Conservation (phyloP, 2,329 filamentous ascomycete genomes). For the Didymella pomorum region DNA sequence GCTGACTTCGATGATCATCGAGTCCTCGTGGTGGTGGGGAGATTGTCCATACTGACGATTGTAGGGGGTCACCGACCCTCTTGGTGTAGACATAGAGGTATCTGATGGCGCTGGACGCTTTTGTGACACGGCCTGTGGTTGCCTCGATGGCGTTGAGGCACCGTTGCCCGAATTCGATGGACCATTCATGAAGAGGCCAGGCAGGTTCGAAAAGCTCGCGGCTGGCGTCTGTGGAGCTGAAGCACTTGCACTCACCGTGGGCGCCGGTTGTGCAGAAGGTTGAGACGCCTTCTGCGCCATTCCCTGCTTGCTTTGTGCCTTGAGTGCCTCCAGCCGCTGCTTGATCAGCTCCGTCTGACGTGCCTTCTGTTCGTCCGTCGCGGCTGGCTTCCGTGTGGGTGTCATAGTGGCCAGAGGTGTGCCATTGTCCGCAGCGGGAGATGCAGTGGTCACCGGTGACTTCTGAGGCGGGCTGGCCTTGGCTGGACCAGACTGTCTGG, state of each 20-base stretch:
- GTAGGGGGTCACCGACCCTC: constrained; percentile 38
- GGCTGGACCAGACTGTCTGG: constrained; percentile 44
- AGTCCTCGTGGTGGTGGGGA: constrained; percentile 61
- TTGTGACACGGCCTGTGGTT: constrained; percentile 23
- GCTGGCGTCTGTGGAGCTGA: constrained; percentile 17
- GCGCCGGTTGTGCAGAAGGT: constrained; percentile 3
- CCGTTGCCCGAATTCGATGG: constrained; percentile 15
- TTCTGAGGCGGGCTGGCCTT: constrained; percentile 36
- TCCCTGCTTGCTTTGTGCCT: constrained; percentile 32
- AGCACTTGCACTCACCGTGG: constrained; percentile 10
- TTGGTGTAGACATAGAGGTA: constrained; percentile 61
- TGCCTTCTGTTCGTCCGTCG: constrained; percentile 55
- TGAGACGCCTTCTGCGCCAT: constrained; percentile 10
- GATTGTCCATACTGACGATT: constrained; percentile 72
- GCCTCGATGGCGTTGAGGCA: constrained; percentile 16
- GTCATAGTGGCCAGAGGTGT: constrained; percentile 28
- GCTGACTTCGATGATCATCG: constrained; percentile 84
- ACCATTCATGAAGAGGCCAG: constrained; percentile 61
- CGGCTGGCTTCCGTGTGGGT: constrained; percentile 25
- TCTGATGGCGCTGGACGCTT: constrained; percentile 75
- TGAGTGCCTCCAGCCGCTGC: constrained; percentile 76
- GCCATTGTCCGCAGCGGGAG: constrained; percentile 20
- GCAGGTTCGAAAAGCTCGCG: constrained; percentile 53
- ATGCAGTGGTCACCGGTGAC: constrained; percentile 23
- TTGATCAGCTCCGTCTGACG: constrained; percentile 79